Conservation (phyloP, 2,329 filamentous ascomycete species). For the Keithomyces neogunnii region DNA sequence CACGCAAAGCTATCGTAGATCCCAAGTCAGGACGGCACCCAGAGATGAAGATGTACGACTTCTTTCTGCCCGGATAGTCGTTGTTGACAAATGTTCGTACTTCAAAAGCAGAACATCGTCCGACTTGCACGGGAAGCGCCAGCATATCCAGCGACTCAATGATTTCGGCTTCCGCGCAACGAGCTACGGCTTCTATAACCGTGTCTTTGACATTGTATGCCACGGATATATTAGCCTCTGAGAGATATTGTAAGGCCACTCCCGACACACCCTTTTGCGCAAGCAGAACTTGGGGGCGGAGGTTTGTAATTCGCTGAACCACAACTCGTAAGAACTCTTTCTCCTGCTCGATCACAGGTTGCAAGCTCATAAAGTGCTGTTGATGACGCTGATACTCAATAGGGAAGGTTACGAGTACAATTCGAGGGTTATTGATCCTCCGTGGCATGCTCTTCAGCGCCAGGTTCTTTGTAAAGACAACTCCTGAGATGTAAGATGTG, state of each 20-base stretch:
- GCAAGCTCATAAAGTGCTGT: constrained; percentile 92
- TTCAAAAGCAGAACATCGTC: constrained; percentile 79
- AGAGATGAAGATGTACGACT: constrained; percentile 92
- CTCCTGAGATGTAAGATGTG: constrained; percentile 91
- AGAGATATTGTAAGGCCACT: constrained; percentile 78
- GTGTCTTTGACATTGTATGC: constrained; percentile 95
- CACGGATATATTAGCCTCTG: constrained; percentile 83
- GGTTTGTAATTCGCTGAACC: constrained; percentile 80
- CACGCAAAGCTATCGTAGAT: constrained; percentile 87
- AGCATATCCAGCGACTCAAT: constrained; percentile 95
- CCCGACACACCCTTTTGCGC: constrained; percentile 91
- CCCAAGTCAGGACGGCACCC: constrained; percentile 84
- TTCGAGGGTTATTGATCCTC: constrained; percentile 72
- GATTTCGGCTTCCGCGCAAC: constrained; percentile 84
- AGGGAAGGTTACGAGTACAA: constrained; percentile 88
- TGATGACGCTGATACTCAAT: constrained; percentile 89
- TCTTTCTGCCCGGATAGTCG: constrained; percentile 64
- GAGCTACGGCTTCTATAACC: constrained; percentile 87
- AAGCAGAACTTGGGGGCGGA: constrained; percentile 79
- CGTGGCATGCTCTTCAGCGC: constrained; percentile 94
- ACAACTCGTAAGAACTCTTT: constrained; percentile 87
- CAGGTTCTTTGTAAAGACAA: constrained; percentile 96
- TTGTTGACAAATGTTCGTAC: constrained; percentile 90
- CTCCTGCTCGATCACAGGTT: constrained; percentile 94
- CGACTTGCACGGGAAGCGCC: constrained; percentile 62